phyloP scores from a whole-genome alignment of 495 filamentous ascomycete species.

The Sordaria brevicollis region DNA sequence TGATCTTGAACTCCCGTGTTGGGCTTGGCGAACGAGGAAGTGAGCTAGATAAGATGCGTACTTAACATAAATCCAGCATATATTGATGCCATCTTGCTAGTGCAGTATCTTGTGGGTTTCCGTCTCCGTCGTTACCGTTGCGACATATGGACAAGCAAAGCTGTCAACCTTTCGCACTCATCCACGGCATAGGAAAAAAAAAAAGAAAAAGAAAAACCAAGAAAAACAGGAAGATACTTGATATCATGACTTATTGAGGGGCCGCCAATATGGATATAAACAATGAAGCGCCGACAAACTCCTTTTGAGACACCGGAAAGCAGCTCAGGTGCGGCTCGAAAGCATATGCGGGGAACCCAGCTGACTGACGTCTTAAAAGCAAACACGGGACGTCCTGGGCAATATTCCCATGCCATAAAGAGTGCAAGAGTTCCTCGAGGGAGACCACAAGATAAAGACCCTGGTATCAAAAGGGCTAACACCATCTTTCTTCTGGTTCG shows the following conservation, averaged over 20 bases:
- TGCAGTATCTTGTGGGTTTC: background rate
- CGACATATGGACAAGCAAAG: background rate
- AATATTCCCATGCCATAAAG: background rate
- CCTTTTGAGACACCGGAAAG: background rate
- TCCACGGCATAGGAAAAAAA: background rate
- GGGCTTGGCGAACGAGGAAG: background rate
- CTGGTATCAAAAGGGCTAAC: conserved; percentile 14
- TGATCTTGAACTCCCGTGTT: background rate
- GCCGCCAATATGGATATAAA: background rate
- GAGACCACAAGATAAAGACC: background rate
- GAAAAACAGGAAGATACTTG: background rate
- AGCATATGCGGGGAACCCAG: background rate
- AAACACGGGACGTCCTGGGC: background rate
- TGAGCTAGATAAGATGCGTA: background rate
- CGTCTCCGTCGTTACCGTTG: background rate
- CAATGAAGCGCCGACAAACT: background rate
- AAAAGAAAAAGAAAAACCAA: no score
- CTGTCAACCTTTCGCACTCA: background rate
- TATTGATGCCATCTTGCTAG: background rate
- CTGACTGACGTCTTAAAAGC: background rate
- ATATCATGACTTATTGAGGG: background rate
- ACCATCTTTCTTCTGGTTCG: conserved; percentile 69
- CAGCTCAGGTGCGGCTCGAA: background rate
- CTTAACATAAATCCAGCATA: background rate
- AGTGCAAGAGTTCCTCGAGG: background rate